These are phyloP conservation scores for Passiflora organensis DNA, from an alignment of 345 rosid genomes.

Conservation along the genomic window DNA sequence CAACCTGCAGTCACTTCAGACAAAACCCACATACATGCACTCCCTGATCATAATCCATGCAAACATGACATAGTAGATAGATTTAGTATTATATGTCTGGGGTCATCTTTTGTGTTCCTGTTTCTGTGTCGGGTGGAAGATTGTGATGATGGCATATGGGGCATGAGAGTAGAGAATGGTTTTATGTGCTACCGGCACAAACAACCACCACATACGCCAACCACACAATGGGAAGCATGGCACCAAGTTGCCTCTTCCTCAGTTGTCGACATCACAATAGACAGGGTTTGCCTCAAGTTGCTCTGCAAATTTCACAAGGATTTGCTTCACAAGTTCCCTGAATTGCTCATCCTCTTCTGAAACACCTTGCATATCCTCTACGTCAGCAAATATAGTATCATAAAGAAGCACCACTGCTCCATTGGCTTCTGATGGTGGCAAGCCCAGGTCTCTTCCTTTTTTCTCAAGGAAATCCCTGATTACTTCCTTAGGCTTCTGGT, in stretches of 20 bases:
- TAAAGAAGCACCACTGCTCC: constrained; percentile 54
- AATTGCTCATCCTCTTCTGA: constrained; percentile 23
- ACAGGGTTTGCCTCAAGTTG: constrained; percentile 56
- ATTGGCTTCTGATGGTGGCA: constrained; percentile 62
- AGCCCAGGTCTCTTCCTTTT: constrained; percentile 60
- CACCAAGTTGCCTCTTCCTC: constrained; percentile 12
- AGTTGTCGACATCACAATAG: constrained; percentile 34
- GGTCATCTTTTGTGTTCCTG: too few relatives aligned
- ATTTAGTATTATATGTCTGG: too few relatives aligned
- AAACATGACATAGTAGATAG: too few relatives aligned
- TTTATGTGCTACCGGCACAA: too few relatives aligned
- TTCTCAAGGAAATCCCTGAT: constrained; percentile 46
- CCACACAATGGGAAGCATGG: too few relatives aligned
- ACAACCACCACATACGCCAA: constrained; percentile 2
- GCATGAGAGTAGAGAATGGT: too few relatives aligned
- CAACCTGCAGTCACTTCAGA: too few relatives aligned
- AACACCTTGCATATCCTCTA: constrained; percentile 13
- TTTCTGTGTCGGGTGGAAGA: too few relatives aligned
- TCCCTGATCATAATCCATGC: too few relatives aligned
- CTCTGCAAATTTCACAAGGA: constrained; percentile 53
- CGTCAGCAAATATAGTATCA: constrained; percentile 43
- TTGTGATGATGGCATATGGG: too few relatives aligned
- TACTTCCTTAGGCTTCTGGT: constrained; percentile 16
- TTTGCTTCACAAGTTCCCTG: constrained; percentile 38
- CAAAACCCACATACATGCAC: too few relatives aligned